Percentiles rank a stretch among this genome's conserved stretches.
phyloP scores from a whole-genome alignment of 1,284 basidiomycete genomes.

The Marasmius sp. region DNA sequence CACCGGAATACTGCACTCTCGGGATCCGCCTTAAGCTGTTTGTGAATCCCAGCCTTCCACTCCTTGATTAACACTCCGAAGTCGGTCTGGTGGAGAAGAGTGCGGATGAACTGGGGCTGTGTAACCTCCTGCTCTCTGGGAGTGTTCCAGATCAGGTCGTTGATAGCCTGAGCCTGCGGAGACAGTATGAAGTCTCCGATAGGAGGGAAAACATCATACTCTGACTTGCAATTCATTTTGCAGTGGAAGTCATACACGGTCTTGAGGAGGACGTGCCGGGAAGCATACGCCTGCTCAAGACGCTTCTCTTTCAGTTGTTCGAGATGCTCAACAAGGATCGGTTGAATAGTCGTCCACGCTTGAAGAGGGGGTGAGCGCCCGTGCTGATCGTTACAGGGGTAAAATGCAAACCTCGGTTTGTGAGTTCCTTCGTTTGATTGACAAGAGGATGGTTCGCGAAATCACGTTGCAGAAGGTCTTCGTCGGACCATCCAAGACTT shows the following conservation, averaged over 20 bases:
- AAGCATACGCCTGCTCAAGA: neutral
- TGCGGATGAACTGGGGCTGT: neutral
- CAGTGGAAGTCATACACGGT: neutral
- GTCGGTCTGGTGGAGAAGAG: neutral
- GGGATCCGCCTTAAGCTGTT: neutral
- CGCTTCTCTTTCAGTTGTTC: neutral
- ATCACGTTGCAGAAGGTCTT: no score
- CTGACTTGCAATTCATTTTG: neutral
- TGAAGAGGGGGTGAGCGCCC: neutral
- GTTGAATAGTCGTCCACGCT: neutral
- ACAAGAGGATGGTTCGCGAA: no score
- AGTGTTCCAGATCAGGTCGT: neutral
- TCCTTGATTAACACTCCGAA: neutral
- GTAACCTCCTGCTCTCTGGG: neutral
- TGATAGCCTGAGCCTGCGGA: neutral
- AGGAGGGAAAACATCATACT: neutral
- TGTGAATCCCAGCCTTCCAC: neutral
- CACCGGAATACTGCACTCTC: neutral
- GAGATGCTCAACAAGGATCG: neutral
- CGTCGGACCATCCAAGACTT: neutral
- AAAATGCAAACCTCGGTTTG: neutral
- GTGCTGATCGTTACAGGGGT: neutral
- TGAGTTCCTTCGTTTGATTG: neutral
- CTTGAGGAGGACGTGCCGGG: neutral
- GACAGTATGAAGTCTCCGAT: neutral